Evolutionary conservation across 371 early-diverging fungal species (phyloP).

Genomic region (Apophysomyces trapeziformis): DNA sequence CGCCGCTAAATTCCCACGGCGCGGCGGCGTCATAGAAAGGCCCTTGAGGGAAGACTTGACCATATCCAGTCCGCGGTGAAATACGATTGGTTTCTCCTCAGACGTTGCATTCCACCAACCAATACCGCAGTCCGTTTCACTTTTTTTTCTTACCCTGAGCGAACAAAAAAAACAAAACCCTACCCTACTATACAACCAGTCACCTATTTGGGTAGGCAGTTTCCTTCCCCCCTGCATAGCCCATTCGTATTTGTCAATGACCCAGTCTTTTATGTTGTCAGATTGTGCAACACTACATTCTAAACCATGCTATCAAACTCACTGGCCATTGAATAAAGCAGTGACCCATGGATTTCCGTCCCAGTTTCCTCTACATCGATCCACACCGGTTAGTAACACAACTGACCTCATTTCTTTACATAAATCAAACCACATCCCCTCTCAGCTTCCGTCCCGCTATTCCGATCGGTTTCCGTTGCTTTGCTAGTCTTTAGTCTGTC

Average conservation of each 20-base stretch:
- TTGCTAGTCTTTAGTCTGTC: too few species aligned
- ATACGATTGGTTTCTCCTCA: neutral
- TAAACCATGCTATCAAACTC: too few species aligned
- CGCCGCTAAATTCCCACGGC: slow-evolving; percentile 4
- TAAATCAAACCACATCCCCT: neutral
- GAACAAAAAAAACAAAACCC: too few species aligned
- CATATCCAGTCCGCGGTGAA: neutral
- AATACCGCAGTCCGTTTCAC: too few species aligned
- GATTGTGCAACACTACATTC: neutral
- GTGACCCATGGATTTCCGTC: too few species aligned
- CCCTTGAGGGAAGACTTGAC: neutral
- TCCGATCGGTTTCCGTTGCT: neutral
- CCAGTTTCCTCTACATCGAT: too few species aligned
- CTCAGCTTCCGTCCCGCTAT: neutral
- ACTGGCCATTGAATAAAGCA: too few species aligned
- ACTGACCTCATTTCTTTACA: too few species aligned
- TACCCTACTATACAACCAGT: too few species aligned
- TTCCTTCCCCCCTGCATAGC: neutral
- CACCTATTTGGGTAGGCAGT: neutral
- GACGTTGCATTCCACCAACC: too few species aligned
- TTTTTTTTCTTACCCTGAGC: too few species aligned
- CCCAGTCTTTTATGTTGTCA: neutral
- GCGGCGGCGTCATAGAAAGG: neutral
- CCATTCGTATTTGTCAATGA: slow-evolving; percentile 9
- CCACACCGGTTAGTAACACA: too few species aligned